Percentiles rank a stretch among this genome's conserved stretches.
phyloP scores from a whole-genome alignment of 352 stramenopile genomes.

The Phytophthora quininea region DNA sequence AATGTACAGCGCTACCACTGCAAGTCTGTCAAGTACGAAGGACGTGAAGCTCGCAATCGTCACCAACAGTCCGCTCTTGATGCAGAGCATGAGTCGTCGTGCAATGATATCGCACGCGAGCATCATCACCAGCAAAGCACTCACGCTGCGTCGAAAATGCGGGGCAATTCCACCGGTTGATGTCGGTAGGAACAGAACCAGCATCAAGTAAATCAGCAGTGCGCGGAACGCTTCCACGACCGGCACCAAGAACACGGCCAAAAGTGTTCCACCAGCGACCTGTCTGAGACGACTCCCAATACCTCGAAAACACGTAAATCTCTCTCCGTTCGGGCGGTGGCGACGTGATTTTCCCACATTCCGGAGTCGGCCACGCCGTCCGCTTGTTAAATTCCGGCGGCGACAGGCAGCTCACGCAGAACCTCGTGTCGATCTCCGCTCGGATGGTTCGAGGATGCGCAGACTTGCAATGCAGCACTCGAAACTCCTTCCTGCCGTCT shows the following conservation, averaged over 20 bases:
- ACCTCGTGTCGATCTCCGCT: slow-evolving; percentile 42
- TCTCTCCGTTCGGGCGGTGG: slow-evolving; percentile 28
- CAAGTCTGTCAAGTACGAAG: slow-evolving; percentile 70
- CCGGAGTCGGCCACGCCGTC: slow-evolving; percentile 24
- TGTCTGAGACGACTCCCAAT: slow-evolving; percentile 84
- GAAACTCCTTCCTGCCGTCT: slow-evolving; percentile 75
- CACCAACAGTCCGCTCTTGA: slow-evolving; percentile 80
- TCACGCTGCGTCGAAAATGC: slow-evolving; percentile 48
- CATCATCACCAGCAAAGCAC: slow-evolving; percentile 55
- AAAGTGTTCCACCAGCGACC: slow-evolving; percentile 73
- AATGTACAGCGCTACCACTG: slow-evolving; percentile 60
- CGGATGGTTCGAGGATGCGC: slow-evolving; percentile 38
- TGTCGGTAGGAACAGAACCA: slow-evolving; percentile 57
- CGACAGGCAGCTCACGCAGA: slow-evolving; percentile 72
- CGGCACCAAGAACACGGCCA: slow-evolving; percentile 62
- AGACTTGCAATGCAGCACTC: slow-evolving; percentile 77
- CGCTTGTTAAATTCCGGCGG: slow-evolving; percentile 49
- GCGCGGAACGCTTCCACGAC: slow-evolving; percentile 69
- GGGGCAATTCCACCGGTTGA: slow-evolving; percentile 11
- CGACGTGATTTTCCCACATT: slow-evolving; percentile 34
- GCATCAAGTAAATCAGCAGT: slow-evolving; percentile 68
- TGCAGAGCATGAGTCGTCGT: slow-evolving; percentile 62
- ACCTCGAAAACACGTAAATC: slow-evolving; percentile 85
- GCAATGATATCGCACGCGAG: slow-evolving; percentile 62
- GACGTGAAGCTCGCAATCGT: slow-evolving; percentile 74